A percentile compares a stretch with the other conserved stretches of the same genome.
Evolutionary conservation across 2,329 filamentous ascomycete genomes (phyloP).

Genomic region (Aureobasidium mangrovei): DNA sequence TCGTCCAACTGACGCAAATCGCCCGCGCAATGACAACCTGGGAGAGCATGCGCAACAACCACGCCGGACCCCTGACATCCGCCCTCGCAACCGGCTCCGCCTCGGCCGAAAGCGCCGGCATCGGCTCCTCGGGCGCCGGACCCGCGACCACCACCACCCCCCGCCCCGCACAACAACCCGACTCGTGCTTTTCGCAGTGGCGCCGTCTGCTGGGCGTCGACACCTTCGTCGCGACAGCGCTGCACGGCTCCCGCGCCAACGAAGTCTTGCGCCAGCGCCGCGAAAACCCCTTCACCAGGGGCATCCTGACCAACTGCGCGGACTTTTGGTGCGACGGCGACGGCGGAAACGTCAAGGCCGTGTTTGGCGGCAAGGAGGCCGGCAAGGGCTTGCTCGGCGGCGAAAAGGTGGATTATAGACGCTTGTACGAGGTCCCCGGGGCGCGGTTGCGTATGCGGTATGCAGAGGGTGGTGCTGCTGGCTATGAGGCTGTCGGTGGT

Average conservation of each 20-base stretch:
- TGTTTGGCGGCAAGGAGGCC: conserved; percentile 64
- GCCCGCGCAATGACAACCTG: conserved; percentile 90
- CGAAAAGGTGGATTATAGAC: conserved; percentile 73
- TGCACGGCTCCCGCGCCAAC: conserved; percentile 57
- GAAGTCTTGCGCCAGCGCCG: conserved; percentile 40
- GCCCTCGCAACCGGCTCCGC: conserved; percentile 66
- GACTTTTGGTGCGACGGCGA: conserved; percentile 95
- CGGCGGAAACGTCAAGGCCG: conserved; percentile 25
- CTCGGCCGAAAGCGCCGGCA: conserved; percentile 57
- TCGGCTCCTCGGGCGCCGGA: conserved; percentile 57
- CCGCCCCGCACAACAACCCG: conserved; percentile 36
- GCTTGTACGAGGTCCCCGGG: conserved; percentile 76
- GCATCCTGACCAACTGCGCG: conserved; percentile 78
- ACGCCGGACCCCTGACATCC: conserved; percentile 56
- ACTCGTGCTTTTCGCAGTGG: conserved; percentile 69
- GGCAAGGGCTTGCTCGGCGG: conserved; percentile 72
- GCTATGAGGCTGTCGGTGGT: conserved; percentile 53
- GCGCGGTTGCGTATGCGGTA: conserved; percentile 45
- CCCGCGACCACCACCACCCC: conserved; percentile 36
- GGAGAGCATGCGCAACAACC: conserved; percentile 83
- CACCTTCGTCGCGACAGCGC: conserved; percentile 84
- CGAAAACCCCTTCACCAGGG: conserved; percentile 77
- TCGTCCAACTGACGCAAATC: conserved; percentile 88
- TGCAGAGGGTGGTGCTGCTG: conserved; percentile 28
- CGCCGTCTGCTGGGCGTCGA: conserved; percentile 80